Evolutionary conservation across 306 rosid genomes (phyloP).

Genomic region (Neltuma alba): DNA sequence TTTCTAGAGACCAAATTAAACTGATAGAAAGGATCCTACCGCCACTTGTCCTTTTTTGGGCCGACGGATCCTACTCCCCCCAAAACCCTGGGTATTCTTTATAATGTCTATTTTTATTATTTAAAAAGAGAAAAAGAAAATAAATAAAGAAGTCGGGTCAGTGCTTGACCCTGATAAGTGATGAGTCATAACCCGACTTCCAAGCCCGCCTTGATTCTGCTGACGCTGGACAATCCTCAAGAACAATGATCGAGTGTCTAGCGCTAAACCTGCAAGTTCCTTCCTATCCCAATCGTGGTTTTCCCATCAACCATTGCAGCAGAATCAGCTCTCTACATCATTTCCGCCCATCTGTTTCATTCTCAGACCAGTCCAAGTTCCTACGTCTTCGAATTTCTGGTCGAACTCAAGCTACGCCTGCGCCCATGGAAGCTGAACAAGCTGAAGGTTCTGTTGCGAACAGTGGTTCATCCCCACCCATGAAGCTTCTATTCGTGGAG

Average conservation of each 20-base stretch:
- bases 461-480: constrained; percentile 41
- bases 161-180: background rate
- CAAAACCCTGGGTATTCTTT: too few species aligned
- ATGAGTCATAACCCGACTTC: constrained; percentile 2
- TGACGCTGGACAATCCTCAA: background rate
- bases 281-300: constrained; percentile 12
- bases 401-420: constrained; percentile 36
- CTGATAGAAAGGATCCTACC: too few species aligned
- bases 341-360: constrained; percentile 35
- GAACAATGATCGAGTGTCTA: constrained; percentile 46
- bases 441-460: constrained; percentile 27
- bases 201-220: background rate
- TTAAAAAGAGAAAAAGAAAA: too few species aligned
- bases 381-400: constrained; percentile 43
- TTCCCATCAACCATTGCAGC: constrained; percentile 15
- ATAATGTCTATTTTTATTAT: too few species aligned
- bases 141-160: background rate
- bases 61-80: too few species aligned
- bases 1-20: too few species aligned
- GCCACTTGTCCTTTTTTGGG: too few species aligned
- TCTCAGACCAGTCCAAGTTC: constrained; percentile 36
- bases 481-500: constrained; percentile 93
- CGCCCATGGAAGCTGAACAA: constrained; percentile 69
- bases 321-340: constrained; percentile 22
- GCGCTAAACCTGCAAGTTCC: constrained; percentile 43